Percentiles rank a stretch among this genome's conserved stretches.
These are phyloP conservation scores for Raddia guianensis DNA, from an alignment of 176 grass and related monocot genomes.

Conservation along the genomic window DNA sequence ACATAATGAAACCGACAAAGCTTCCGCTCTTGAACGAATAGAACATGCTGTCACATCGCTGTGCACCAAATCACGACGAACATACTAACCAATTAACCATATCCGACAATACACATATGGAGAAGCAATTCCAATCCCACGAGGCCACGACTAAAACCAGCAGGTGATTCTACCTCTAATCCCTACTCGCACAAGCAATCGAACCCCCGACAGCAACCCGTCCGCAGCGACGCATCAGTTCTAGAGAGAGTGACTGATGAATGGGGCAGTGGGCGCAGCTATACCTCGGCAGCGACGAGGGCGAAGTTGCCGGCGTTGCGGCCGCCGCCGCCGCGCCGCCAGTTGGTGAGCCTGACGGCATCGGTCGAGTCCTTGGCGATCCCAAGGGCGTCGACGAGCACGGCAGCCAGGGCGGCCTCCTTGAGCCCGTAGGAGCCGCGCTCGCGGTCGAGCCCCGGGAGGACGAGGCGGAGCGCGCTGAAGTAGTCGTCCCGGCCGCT, in stretches of 20 bases:
- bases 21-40: neutral
- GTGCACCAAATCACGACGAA: slow-evolving; percentile 8
- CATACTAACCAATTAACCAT: too few species aligned
- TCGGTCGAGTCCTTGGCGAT: slow-evolving; percentile 88
- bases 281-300: slow-evolving; percentile 85
- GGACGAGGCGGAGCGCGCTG: slow-evolving; percentile 75
- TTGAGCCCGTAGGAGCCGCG: slow-evolving; percentile 91
- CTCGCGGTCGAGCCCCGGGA: slow-evolving; percentile 87
- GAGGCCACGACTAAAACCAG: slow-evolving; percentile 7
- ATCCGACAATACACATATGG: neutral
- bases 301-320: slow-evolving; percentile 90
- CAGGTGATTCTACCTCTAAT: neutral
- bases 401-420: slow-evolving; percentile 73
- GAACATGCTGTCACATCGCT: neutral
- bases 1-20: slow-evolving; percentile 1
- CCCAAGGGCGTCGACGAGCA: slow-evolving; percentile 80
- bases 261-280: neutral
- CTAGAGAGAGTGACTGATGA: neutral
- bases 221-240: neutral
- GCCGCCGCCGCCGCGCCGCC: slow-evolving; percentile 63
- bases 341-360: slow-evolving; percentile 78
- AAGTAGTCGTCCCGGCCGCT: slow-evolving; percentile 63
- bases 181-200: neutral
- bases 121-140: slow-evolving; percentile 2
- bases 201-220: neutral